A percentile compares a stretch with the other conserved stretches of the same genome.
phyloP scores from a whole-genome alignment of 345 rosid genomes.

The Gossypium mustelinum region DNA sequence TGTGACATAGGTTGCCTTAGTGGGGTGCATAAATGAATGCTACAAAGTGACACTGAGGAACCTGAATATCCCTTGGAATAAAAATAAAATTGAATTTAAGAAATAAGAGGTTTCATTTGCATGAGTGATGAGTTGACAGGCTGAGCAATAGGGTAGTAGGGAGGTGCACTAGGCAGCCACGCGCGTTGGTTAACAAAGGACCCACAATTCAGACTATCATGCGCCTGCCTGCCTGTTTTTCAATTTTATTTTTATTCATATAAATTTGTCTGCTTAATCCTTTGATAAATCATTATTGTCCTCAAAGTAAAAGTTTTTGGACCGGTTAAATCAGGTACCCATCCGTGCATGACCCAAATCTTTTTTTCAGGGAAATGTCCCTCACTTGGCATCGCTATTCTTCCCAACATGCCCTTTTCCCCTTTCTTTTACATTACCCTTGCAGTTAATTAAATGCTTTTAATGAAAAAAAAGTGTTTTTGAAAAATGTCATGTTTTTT shows the following conservation, averaged over 20 bases:
- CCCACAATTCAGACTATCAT: constrained; percentile 20
- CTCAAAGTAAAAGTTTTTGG: constrained; percentile 9
- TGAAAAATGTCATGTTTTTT: too few species aligned
- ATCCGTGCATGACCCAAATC: constrained; percentile 30
- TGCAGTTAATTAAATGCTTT: too few species aligned
- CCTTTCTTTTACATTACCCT: neutral
- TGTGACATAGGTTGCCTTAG: constrained; percentile 27
- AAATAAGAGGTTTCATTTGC: neutral
- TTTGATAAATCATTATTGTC: neutral
- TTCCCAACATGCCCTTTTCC: constrained; percentile 11
- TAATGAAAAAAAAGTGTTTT: too few species aligned
- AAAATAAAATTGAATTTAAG: neutral
- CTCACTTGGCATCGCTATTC: neutral
- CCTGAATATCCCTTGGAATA: neutral
- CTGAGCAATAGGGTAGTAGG: constrained; percentile 24
- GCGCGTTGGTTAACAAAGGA: constrained; percentile 24
- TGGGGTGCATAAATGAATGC: constrained; percentile 36
- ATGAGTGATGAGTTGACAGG: constrained; percentile 28
- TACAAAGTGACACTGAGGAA: constrained; percentile 19
- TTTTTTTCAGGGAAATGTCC: constrained; percentile 28
- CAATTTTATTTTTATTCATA: neutral
- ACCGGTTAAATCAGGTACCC: constrained; percentile 40
- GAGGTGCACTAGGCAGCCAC: constrained; percentile 25
- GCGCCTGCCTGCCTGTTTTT: constrained; percentile 13
- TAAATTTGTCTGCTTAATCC: neutral